phyloP scores from a whole-genome alignment of 2,329 filamentous ascomycete species.

The Trichoderma atroviride region DNA sequence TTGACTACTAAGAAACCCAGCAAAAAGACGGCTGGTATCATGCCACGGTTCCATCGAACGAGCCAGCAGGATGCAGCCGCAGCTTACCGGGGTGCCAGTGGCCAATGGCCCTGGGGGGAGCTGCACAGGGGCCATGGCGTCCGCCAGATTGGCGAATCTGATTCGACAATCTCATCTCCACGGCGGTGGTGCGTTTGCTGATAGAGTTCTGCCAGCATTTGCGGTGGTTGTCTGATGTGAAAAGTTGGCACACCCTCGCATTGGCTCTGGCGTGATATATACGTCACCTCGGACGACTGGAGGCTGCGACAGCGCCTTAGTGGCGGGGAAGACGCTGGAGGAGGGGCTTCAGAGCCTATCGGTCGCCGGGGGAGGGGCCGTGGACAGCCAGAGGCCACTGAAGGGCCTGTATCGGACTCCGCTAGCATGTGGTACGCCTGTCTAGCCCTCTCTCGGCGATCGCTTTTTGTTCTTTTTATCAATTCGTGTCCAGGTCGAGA shows the following conservation, averaged over 20 bases:
- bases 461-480: neutral
- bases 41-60: constrained; percentile 23
- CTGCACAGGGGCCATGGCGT: neutral
- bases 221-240: constrained; percentile 17
- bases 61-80: constrained; percentile 18
- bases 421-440: constrained; percentile 19
- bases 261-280: constrained; percentile 24
- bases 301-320: constrained; percentile 1
- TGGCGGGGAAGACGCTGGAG: neutral
- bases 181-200: constrained; percentile 2
- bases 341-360: neutral
- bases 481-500: neutral
- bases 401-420: neutral
- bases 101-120: constrained; percentile 1
- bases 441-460: neutral
- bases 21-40: neutral
- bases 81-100: neutral
- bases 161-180: constrained; percentile 20
- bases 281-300: constrained; percentile 23
- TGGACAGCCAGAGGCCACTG: neutral
- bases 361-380: neutral
- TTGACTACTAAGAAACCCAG: neutral
- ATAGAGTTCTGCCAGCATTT: constrained; percentile 4
- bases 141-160: constrained; percentile 19
- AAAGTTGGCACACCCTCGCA: constrained; percentile 24